Evolutionary conservation across 192 early-diverging fungal genomes (phyloP), one percentile per base, ranked within the genome.

Genomic region (Coemansia sp.): DNA sequence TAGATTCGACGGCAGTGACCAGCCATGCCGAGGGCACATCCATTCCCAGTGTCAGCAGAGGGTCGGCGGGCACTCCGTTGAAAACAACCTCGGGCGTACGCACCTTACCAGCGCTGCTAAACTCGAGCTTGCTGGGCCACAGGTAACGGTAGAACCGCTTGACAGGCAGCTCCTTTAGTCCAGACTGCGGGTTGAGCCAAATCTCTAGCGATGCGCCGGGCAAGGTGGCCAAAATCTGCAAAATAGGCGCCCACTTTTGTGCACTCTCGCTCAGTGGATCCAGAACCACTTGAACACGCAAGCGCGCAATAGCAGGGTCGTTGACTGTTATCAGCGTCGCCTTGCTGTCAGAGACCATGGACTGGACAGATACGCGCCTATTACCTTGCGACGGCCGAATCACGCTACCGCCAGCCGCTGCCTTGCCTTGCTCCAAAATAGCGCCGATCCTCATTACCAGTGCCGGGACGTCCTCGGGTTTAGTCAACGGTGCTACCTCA

Each of bases 141-240:
- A 95, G 89, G 76, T 94, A 97, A 45, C 95, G 89, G 72, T 97
- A 99, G 79, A 97, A 97, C 12, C 94, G 82, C 55, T 90, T 93
- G 25, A 96, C 71, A 0, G 95, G 94, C 6, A 94, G 68, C 60
- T 93, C 89, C 2, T 82, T 85, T 17, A 89, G 19, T 14, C 70
- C 64, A 0, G 70, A 42, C 6, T 66, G 21, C 8, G 94, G 94
- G 39, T 88, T 89, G 46, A 96, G 74, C 59, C 88, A 83, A 17
- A 98, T 70, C 44, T 90, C 76, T 5, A 96, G 75, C 60, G 84
- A 82, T 8, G 90, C 88, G 21, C 86, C 82, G 1, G 89, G 86
- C 46, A 95, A 45, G 7, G 82, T 70, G 8, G 88, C 80, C 12
- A 96, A 67, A 0, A 85, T 80, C 74, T 91, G 66, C n/a, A 98